These are phyloP conservation scores for Adansonia madagascariensis DNA, from an alignment of 441 rosid genomes.

Conservation along the genomic window DNA sequence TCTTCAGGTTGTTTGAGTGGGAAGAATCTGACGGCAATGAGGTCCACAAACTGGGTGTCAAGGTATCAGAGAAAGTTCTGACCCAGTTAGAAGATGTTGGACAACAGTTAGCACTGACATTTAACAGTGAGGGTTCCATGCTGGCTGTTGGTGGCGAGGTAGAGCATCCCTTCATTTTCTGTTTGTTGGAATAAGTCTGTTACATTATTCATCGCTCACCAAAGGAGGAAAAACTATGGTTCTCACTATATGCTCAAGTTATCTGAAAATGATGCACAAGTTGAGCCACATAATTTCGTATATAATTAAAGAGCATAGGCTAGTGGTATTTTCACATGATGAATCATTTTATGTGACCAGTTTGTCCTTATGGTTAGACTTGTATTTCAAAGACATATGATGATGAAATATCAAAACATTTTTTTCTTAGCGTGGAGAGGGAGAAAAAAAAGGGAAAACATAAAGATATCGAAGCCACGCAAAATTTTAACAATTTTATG, in stretches of 20 bases:
- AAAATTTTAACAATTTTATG: background rate
- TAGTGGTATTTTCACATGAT: background rate
- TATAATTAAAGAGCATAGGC: background rate
- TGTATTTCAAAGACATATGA: background rate
- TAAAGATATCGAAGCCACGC: background rate
- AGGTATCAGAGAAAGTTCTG: constrained; percentile 57
- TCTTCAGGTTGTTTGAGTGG: constrained; percentile 78
- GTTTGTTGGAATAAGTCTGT: constrained; percentile 16
- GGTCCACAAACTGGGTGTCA: constrained; percentile 48
- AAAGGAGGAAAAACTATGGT: background rate
- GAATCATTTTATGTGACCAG: background rate
- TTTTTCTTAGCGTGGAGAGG: background rate
- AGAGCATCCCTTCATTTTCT: constrained; percentile 22
- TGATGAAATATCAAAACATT: background rate
- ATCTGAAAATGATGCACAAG: constrained; percentile 8
- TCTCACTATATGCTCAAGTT: background rate
- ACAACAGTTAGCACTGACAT: constrained; percentile 76
- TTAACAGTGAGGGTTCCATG: constrained; percentile 62
- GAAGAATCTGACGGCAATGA: constrained; percentile 42
- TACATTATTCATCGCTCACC: background rate
- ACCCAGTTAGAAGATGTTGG: constrained; percentile 61
- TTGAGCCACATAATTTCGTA: background rate
- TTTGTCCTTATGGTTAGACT: background rate
- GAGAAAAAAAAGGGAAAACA: background rate
- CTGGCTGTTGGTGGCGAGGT: constrained; percentile 92